Evolutionary conservation across 2,329 filamentous ascomycete genomes (phyloP).

Genomic region (Xylaria sp.): DNA sequence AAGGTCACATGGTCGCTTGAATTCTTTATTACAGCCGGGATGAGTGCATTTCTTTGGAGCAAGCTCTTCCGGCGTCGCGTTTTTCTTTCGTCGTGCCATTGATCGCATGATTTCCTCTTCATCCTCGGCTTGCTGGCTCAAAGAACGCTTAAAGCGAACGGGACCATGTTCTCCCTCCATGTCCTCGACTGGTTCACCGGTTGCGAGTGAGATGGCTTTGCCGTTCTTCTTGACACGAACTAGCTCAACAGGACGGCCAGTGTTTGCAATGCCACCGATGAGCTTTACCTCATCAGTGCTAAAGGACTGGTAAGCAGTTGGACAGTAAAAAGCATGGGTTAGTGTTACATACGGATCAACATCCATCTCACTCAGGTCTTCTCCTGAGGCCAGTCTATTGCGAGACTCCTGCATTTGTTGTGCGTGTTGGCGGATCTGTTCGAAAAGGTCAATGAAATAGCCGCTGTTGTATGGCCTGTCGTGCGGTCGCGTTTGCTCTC

Average conservation of each 20-base stretch:
- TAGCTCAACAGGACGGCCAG: constrained; percentile 84
- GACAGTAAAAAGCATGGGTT: constrained; percentile 4
- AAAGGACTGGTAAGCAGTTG: constrained; percentile 43
- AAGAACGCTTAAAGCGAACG: constrained; percentile 71
- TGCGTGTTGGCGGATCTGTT: constrained; percentile 92
- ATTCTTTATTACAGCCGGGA: constrained; percentile 84
- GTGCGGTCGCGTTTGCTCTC: constrained; percentile 83
- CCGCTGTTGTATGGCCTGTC: constrained; percentile 94
- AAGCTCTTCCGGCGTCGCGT: constrained; percentile 84
- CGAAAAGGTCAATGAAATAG: constrained; percentile 95
- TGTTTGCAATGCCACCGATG: constrained; percentile 81
- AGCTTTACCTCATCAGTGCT: constrained; percentile 78
- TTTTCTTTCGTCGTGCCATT: constrained; percentile 96
- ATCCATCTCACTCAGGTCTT: constrained; percentile 66
- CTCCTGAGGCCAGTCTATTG: constrained; percentile 65
- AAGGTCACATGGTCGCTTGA: constrained; percentile 95
- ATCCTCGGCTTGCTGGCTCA: constrained; percentile 76
- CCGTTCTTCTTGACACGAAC: constrained; percentile 84
- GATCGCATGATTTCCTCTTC: constrained; percentile 87
- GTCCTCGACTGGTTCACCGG: constrained; percentile 70
- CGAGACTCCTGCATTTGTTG: constrained; percentile 81
- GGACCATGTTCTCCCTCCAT: constrained; percentile 60
- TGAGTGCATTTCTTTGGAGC: constrained; percentile 81
- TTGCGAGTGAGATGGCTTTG: constrained; percentile 80
- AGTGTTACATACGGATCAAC: constrained; percentile 64